Evolutionary conservation across 805 yeast species (phyloP).

Genomic region (Starmera dryadoides): DNA sequence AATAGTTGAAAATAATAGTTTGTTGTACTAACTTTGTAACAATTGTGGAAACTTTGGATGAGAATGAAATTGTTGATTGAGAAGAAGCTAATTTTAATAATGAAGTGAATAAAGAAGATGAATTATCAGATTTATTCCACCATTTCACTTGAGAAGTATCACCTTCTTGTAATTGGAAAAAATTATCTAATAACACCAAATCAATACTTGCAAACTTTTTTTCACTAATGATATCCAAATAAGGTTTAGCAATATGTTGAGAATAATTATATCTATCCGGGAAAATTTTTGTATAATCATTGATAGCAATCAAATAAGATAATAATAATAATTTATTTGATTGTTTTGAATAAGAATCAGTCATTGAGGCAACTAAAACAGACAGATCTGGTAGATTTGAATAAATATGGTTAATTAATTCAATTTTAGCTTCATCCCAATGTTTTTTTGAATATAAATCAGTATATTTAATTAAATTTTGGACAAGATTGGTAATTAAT

Average conservation of each 20-base stretch:
- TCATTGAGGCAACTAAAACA: slow-evolving; percentile 33
- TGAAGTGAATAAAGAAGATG: slow-evolving; percentile 60
- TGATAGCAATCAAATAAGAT: slow-evolving; percentile 38
- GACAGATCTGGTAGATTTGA: slow-evolving; percentile 43
- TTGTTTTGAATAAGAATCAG: slow-evolving; percentile 29
- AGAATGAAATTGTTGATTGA: slow-evolving; percentile 20
- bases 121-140: slow-evolving; percentile 56
- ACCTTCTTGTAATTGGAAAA: slow-evolving; percentile 53
- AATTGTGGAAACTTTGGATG: slow-evolving; percentile 40
- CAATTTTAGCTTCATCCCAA: slow-evolving; percentile 31
- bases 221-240: slow-evolving; percentile 25
- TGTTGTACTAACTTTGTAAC: slow-evolving; percentile 41
- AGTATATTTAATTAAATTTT: slow-evolving; percentile 41
- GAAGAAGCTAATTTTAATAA: slow-evolving; percentile 47
- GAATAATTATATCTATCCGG: slow-evolving; percentile 27
- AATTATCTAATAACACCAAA: slow-evolving; percentile 48
- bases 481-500: slow-evolving; percentile 43
- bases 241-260: slow-evolving; percentile 25
- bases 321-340: slow-evolving; percentile 39
- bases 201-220: slow-evolving; percentile 42
- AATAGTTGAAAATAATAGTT: slow-evolving; percentile 47
- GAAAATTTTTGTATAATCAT: slow-evolving; percentile 30
- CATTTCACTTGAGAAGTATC: slow-evolving; percentile 56
- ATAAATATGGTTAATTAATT: slow-evolving; percentile 26
- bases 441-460: slow-evolving; percentile 28